These are phyloP conservation scores for Leccinum pellstonianum DNA, from an alignment of 768 basidiomycete genomes.

Conservation along the genomic window DNA sequence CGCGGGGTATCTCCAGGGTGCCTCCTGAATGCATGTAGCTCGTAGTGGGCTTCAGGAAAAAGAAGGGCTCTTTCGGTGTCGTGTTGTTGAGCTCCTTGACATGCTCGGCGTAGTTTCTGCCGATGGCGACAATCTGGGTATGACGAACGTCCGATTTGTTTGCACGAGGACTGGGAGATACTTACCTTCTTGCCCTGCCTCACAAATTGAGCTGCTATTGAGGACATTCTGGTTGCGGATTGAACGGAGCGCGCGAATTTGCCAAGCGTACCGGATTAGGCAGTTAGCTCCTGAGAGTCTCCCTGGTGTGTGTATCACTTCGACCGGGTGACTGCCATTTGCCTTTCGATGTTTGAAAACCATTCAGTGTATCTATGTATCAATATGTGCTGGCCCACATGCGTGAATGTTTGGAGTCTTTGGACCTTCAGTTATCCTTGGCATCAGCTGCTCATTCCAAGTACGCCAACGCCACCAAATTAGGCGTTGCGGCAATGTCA, in stretches of 20 bases:
- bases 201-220: constrained; percentile 40
- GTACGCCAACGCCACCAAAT: neutral
- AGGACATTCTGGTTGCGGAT: constrained; percentile 28
- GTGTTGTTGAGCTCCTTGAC: constrained; percentile 90
- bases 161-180: constrained; percentile 5
- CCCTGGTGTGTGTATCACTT: neutral
- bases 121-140: constrained; percentile 89
- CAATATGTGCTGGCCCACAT: neutral
- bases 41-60: constrained; percentile 96
- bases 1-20: constrained; percentile 80
- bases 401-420: neutral
- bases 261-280: neutral
- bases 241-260: neutral
- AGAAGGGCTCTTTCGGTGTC: constrained; percentile 89
- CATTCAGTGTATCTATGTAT: neutral
- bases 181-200: constrained; percentile 46
- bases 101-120: constrained; percentile 90
- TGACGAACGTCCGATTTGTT: neutral
- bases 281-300: neutral
- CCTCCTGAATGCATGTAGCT: constrained; percentile 81
- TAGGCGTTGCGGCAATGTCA: neutral
- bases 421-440: neutral
- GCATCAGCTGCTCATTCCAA: neutral
- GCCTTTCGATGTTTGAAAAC: neutral
- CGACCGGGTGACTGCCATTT: neutral